These are phyloP conservation scores for Elaeagnus macrophylla DNA, from an alignment of 306 rosid species.

Conservation along the genomic window DNA sequence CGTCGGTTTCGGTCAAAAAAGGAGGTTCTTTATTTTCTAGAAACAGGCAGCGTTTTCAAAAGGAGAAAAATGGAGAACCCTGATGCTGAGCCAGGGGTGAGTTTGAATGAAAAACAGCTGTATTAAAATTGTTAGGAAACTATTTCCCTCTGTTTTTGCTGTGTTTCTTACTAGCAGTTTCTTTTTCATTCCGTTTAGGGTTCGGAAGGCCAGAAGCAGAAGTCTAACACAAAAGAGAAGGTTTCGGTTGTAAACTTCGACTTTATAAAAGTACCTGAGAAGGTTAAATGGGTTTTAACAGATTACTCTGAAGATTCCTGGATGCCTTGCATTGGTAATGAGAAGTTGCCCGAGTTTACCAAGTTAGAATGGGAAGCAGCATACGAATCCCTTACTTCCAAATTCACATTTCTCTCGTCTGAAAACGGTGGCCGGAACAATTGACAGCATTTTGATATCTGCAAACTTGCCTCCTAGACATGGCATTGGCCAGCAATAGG, in stretches of 20 bases:
- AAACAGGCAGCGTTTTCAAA: slow-evolving; percentile 36
- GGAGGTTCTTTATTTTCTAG: slow-evolving; percentile 48
- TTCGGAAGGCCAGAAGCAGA: slow-evolving; percentile 25
- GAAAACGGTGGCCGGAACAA: slow-evolving; percentile 8
- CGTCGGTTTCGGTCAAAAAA: slow-evolving; percentile 48
- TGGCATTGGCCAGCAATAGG: not conserved
- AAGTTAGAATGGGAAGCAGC: slow-evolving; percentile 41
- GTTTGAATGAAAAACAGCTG: slow-evolving; percentile 12
- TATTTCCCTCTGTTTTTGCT: not conserved
- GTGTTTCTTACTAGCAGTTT: not conserved
- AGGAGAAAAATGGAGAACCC: slow-evolving; percentile 22
- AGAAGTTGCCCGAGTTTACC: slow-evolving; percentile 25
- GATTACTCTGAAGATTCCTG: slow-evolving; percentile 31
- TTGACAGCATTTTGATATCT: slow-evolving; percentile 5
- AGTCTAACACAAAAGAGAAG: slow-evolving; percentile 20
- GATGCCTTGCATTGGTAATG: slow-evolving; percentile 37
- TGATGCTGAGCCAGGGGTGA: slow-evolving; percentile 19
- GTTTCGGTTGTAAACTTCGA: slow-evolving; percentile 28
- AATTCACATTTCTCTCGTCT: too few relatives aligned
- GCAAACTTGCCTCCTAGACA: not conserved
- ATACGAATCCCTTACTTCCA: slow-evolving; percentile 21
- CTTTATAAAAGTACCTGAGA: slow-evolving; percentile 36
- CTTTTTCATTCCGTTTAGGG: slow-evolving; percentile 17
- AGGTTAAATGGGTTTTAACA: slow-evolving; percentile 47
- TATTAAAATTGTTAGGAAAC: not conserved